A percentile compares a stretch with the other conserved stretches of the same genome.
These are phyloP conservation scores for Auxenochlorella pyrenoidosa DNA, from an alignment of 139 green algal species.

Conservation along the genomic window DNA sequence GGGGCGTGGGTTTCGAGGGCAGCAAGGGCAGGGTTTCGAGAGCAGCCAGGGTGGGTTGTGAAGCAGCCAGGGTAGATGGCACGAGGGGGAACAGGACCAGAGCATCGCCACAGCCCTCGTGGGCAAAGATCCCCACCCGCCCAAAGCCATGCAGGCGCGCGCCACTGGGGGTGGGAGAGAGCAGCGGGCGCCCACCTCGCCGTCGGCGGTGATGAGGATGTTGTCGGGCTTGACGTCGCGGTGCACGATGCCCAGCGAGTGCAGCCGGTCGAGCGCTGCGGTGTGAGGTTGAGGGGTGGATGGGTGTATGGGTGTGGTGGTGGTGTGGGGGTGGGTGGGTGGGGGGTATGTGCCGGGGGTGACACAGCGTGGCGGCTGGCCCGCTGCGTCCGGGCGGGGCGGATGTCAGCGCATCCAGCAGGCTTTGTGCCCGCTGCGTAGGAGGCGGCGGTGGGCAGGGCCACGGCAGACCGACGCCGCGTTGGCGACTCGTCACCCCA, in stretches of 20 bases:
- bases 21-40: background rate
- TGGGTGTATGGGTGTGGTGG: background rate
- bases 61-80: too few species aligned
- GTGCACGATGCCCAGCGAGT: constrained; percentile 90
- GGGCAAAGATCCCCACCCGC: too few species aligned
- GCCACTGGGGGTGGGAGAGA: too few species aligned
- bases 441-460: background rate
- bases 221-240: constrained; percentile 93
- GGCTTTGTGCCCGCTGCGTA: too few species aligned
- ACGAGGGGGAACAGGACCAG: too few species aligned
- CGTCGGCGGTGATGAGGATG: constrained; percentile 81
- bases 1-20: background rate
- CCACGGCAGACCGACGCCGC: background rate
- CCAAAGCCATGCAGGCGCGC: too few species aligned
- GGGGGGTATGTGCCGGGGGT: background rate
- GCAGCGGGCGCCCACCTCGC: constrained; percentile 49
- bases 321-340: background rate
- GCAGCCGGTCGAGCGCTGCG: constrained; percentile 64
- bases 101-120: too few species aligned
- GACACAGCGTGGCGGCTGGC: background rate
- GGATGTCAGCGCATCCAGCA: too few species aligned
- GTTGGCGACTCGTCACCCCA: background rate
- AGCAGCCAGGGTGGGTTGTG: background rate
- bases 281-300: too few species aligned
- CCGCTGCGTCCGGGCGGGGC: too few species aligned